Percentiles rank a stretch among this genome's conserved stretches.
phyloP scores from a whole-genome alignment of 345 rosid genomes.

The Linum tenue region DNA sequence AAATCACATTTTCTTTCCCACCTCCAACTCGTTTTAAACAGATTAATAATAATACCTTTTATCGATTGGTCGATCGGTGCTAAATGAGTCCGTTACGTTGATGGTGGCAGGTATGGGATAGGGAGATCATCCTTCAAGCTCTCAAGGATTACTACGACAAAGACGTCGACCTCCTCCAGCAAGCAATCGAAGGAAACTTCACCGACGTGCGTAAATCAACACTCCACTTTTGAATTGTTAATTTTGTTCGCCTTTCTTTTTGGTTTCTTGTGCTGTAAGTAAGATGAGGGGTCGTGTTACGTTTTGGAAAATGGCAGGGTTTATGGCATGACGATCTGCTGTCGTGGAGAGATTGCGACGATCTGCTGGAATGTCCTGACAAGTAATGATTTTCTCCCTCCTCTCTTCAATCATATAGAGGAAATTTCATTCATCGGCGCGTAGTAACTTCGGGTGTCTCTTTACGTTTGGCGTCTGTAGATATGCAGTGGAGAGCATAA shows the following conservation, averaged over 20 bases:
- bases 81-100: not conserved
- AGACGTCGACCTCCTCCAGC: constrained; percentile 59
- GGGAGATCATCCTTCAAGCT: constrained; percentile 79
- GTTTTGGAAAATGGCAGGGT: constrained; percentile 33
- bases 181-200: constrained; percentile 55
- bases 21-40: not conserved
- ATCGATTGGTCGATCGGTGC: too few relatives aligned
- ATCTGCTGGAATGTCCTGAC: constrained; percentile 55
- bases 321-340: constrained; percentile 66
- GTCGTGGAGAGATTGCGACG: constrained; percentile 66
- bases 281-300: not conserved
- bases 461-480: constrained; percentile 13
- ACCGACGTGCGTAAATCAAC: constrained; percentile 44
- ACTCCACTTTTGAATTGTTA: not conserved
- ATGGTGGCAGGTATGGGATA: constrained; percentile 69
- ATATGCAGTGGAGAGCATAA: constrained; percentile 77
- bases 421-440: too few relatives aligned
- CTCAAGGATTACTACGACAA: constrained; percentile 58
- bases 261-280: not conserved
- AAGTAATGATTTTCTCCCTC: constrained; percentile 26
- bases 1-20: not conserved
- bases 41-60: not conserved
- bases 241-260: not conserved
- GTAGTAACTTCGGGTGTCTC: not conserved
- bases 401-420: too few relatives aligned